Conservation (phyloP, 371 early-diverging fungal genomes). For the Chytridium lagenaria region DNA sequence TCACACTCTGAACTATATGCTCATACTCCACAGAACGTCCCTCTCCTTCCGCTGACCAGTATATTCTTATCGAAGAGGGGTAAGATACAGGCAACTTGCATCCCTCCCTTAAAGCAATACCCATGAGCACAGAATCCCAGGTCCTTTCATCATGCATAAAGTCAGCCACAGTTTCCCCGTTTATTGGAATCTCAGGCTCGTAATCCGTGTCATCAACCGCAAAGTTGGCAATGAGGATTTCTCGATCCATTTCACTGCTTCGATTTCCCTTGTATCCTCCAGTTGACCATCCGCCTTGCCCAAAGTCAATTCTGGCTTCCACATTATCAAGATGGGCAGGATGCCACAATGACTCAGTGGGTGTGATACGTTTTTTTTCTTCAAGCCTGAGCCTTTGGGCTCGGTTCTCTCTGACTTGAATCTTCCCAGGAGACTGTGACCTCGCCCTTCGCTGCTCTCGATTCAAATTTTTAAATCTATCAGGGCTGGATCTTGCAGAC, state of each 20-base stretch:
- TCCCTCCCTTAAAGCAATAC: slow-evolving; percentile 24
- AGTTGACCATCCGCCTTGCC: slow-evolving; percentile 21
- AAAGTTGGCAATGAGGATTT: slow-evolving; percentile 4
- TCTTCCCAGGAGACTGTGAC: neutral
- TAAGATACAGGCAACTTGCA: slow-evolving; percentile 24
- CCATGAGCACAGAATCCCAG: slow-evolving; percentile 29
- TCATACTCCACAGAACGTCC: slow-evolving; percentile 17
- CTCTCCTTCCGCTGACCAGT: slow-evolving; percentile 24
- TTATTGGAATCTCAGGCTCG: slow-evolving; percentile 17
- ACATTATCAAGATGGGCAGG: slow-evolving; percentile 26
- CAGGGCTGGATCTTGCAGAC: neutral
- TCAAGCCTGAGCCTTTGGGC: slow-evolving; percentile 25
- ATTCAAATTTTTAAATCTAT: too few species aligned
- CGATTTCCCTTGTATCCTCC: slow-evolving; percentile 3
- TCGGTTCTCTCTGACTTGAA: slow-evolving; percentile 27
- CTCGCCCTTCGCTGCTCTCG: neutral
- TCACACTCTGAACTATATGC: slow-evolving; percentile 12
- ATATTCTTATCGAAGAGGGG: slow-evolving; percentile 20
- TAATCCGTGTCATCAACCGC: slow-evolving; percentile 28
- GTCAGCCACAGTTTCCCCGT: slow-evolving; percentile 5
- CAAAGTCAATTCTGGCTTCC: slow-evolving; percentile 35
- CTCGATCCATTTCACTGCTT: slow-evolving; percentile 21
- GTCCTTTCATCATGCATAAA: slow-evolving; percentile 15
- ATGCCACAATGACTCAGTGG: slow-evolving; percentile 20
- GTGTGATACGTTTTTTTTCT: slow-evolving; percentile 20